phyloP scores from a whole-genome alignment of 306 rosid genomes.

The Cucumis melo region DNA sequence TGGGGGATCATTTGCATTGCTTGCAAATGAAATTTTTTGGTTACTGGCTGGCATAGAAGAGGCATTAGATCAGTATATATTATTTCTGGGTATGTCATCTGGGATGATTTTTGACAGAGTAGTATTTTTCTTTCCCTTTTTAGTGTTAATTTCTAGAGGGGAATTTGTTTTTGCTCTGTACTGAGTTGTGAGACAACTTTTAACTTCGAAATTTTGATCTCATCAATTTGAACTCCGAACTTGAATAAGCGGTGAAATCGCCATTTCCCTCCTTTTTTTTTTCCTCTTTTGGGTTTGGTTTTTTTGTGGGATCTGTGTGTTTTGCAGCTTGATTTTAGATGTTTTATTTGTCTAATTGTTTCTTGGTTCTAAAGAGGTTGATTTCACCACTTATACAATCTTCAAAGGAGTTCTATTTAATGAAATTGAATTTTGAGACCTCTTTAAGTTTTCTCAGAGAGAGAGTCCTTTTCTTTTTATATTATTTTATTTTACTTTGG shows the following conservation, averaged over 20 bases:
- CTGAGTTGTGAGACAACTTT: background rate
- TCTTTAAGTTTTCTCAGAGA: background rate
- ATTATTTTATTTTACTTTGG: background rate
- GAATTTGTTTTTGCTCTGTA: background rate
- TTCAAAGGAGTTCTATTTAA: background rate
- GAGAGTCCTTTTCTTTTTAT: background rate
- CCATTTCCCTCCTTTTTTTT: background rate
- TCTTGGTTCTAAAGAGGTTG: background rate
- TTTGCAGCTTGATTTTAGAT: background rate
- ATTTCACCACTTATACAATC: slow-evolving; percentile 5
- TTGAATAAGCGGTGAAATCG: slow-evolving; percentile 2
- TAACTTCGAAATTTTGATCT: background rate
- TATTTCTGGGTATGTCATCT: background rate
- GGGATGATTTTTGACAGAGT: background rate
- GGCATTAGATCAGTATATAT: background rate
- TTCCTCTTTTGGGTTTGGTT: background rate
- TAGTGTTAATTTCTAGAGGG: background rate
- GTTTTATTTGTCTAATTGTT: background rate
- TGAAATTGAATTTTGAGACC: background rate
- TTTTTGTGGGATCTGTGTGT: background rate
- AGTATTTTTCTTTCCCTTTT: background rate
- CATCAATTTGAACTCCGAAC: background rate
- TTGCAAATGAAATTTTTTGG: background rate
- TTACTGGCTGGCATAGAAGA: slow-evolving; percentile 1
- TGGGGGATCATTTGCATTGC: background rate